phyloP scores from a whole-genome alignment of 805 yeast species.

The Sungouiozyma ichnusensis region DNA sequence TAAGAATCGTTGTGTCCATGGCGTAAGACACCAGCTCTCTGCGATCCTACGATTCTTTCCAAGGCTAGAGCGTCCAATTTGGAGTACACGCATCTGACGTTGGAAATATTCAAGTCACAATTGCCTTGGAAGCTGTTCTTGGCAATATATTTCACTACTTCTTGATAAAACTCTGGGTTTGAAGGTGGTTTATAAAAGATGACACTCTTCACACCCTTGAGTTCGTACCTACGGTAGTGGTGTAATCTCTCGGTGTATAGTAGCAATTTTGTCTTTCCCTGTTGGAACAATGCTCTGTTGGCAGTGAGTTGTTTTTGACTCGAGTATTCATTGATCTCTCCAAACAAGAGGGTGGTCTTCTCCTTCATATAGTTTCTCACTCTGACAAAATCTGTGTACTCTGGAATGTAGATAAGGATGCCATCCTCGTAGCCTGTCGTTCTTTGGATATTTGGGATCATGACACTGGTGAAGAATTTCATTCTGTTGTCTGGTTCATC shows the following conservation, averaged over 20 bases:
- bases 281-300: constrained; percentile 58
- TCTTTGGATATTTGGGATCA: constrained; percentile 59
- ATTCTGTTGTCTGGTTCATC: constrained; percentile 78
- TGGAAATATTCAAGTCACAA: constrained; percentile 46
- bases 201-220: constrained; percentile 75
- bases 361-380: constrained; percentile 51
- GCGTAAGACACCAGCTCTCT: constrained; percentile 56
- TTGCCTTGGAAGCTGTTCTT: constrained; percentile 40
- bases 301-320: constrained; percentile 59
- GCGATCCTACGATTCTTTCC: constrained; percentile 76
- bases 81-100: constrained; percentile 54
- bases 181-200: constrained; percentile 77
- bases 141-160: constrained; percentile 61
- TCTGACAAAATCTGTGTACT: constrained; percentile 76
- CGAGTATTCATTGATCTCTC: constrained; percentile 76
- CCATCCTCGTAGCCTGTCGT: constrained; percentile 61
- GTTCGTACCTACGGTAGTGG: constrained; percentile 76
- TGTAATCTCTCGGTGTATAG: constrained; percentile 93
- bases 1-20: constrained; percentile 63
- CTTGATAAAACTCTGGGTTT: constrained; percentile 75
- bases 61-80: constrained; percentile 71
- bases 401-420: constrained; percentile 68
- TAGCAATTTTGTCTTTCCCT: constrained; percentile 53
- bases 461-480: constrained; percentile 62
- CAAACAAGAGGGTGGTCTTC: constrained; percentile 54